Evolutionary conservation across 129 eudicot species (phyloP).

Genomic region (Helianthus annuus): HanXRQr2.0-SUNRISE NC_035439.2:39458913-39459412

Average conservation of each 20-base stretch:
- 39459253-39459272: too few species aligned
- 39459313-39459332: too few species aligned
- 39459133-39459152: not conserved
- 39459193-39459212: not conserved
- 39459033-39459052: not conserved
- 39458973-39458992: not conserved
- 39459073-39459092: not conserved
- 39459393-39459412: not conserved
- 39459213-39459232: not conserved
- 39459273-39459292: too few species aligned
- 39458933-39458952: conserved; percentile 8
- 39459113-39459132: not conserved
- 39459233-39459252: too few species aligned
- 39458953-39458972: too few species aligned
- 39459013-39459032: not conserved
- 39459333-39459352: not conserved
- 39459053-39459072: not conserved
- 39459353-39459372: not conserved
- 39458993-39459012: not conserved
- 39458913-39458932: conserved; percentile 21
- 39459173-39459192: too few species aligned
- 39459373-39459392: not conserved
- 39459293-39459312: too few species aligned
- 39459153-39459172: not conserved
- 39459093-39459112: not conserved